Evolutionary conservation across 257 asterid species (phyloP).

Genomic region (Capsicum baccatum): DNA sequence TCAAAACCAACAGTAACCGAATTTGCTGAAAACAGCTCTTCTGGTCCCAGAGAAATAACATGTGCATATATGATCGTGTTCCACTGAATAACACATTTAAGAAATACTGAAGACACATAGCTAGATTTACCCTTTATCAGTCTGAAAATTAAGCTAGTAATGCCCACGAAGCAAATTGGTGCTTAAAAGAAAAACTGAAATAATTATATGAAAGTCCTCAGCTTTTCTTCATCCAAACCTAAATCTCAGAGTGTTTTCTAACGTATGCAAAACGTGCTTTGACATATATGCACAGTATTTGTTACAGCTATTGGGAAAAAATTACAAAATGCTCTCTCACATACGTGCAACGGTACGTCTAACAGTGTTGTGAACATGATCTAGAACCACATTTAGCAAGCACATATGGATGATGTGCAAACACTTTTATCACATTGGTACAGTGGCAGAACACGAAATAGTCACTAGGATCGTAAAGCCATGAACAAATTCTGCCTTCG

Average conservation of each 20-base stretch:
- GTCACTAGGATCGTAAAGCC: slow-evolving; percentile 80
- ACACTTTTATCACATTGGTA: slow-evolving; percentile 33
- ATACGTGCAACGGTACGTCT: background rate
- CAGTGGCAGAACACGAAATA: slow-evolving; percentile 27
- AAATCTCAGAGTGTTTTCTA: background rate
- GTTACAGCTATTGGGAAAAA: background rate
- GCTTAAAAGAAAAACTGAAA: slow-evolving; percentile 1
- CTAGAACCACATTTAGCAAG: slow-evolving; percentile 23
- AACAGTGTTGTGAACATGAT: slow-evolving; percentile 2
- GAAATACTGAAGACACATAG: background rate
- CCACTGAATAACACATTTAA: background rate
- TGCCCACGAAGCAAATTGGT: slow-evolving; percentile 8
- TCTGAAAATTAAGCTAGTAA: background rate
- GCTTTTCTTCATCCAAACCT: slow-evolving; percentile 25
- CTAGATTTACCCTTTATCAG: background rate
- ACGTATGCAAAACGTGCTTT: slow-evolving; percentile 21
- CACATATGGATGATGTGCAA: slow-evolving; percentile 15
- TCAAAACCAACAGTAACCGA: background rate
- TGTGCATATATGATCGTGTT: background rate
- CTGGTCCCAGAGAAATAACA: background rate
- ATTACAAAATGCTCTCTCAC: slow-evolving; percentile 24
- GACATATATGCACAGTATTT: slow-evolving; percentile 19
- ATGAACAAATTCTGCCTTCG: slow-evolving; percentile 93
- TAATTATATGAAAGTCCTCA: background rate
- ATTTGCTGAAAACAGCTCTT: background rate